phyloP scores from a whole-genome alignment of 768 basidiomycete genomes.

The Panaeolus cyanescens region DNA sequence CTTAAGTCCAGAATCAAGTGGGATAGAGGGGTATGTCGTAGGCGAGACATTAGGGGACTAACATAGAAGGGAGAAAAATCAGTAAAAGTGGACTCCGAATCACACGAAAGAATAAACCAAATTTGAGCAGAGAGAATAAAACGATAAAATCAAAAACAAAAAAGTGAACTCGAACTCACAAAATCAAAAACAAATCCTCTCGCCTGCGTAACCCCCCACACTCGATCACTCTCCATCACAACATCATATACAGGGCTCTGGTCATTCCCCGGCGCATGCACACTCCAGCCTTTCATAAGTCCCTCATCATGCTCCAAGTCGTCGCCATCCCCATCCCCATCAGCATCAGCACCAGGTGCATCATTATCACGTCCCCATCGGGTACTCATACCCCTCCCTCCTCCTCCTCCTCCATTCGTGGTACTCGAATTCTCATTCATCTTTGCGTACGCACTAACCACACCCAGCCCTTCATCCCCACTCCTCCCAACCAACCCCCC shows the following conservation, averaged over 20 bases:
- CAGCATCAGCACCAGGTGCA: not conserved
- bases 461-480: not conserved
- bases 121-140: slow-evolving; percentile 1
- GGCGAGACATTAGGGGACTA: slow-evolving; percentile 60
- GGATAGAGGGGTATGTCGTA: slow-evolving; percentile 51
- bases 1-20: slow-evolving; percentile 32
- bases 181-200: slow-evolving; percentile 82
- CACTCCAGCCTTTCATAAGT: slow-evolving; percentile 60
- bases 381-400: not conserved
- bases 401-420: not conserved
- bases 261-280: slow-evolving; percentile 81
- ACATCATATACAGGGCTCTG: slow-evolving; percentile 77
- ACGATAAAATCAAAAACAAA: not conserved
- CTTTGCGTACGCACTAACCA: not conserved
- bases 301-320: no score
- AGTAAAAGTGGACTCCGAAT: no score
- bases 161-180: slow-evolving; percentile 30
- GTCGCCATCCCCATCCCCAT: not conserved
- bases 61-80: slow-evolving; percentile 6
- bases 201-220: slow-evolving; percentile 79
- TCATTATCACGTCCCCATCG: not conserved
- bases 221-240: slow-evolving; percentile 72
- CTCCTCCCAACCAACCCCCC: not conserved
- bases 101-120: no score
- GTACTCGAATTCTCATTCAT: no score